phyloP scores from a whole-genome alignment of 192 early-diverging fungal species.

The Ramicandelaber brevisporus region DNA sequence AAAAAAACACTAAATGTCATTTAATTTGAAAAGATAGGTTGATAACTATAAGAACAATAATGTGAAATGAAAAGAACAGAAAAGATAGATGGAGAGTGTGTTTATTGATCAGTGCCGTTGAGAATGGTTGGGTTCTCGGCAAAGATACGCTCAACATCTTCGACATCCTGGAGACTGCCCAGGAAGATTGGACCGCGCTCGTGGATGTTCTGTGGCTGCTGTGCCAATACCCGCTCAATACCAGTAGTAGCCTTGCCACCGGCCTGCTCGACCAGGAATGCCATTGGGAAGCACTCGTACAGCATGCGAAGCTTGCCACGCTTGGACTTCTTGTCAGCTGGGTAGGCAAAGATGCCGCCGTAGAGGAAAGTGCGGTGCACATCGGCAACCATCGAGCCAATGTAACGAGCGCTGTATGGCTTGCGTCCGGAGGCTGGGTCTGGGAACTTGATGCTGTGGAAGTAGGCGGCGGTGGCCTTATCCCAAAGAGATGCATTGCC shows the following conservation, averaged over 20 bases:
- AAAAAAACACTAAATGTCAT: no score
- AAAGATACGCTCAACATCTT: conserved; percentile 54
- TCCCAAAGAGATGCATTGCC: conserved; percentile 87
- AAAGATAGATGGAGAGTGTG: no score
- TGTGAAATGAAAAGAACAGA: no score
- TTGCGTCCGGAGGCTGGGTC: conserved; percentile 32
- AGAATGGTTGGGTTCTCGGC: conserved; percentile 17
- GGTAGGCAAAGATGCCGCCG: conserved; percentile 78
- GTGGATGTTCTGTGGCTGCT: conserved; percentile 71
- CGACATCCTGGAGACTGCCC: conserved; percentile 73
- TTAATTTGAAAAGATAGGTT: no score
- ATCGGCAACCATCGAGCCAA: conserved; percentile 97
- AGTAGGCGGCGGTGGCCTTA: conserved; percentile 61
- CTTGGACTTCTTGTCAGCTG: conserved; percentile 47
- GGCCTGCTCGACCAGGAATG: conserved; percentile 78
- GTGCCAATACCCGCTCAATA: conserved; percentile 49
- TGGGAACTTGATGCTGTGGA: conserved; percentile 74
- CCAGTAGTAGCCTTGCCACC: conserved; percentile 84
- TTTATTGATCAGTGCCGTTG: conserved; percentile 8
- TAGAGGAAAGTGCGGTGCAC: conserved; percentile 86
- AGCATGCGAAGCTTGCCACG: conserved; percentile 82
- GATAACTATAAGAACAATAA: no score
- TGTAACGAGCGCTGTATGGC: conserved; percentile 84
- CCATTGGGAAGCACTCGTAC: conserved; percentile 99
- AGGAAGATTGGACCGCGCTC: conserved; percentile 76